Evolutionary conservation across 2,329 filamentous ascomycete species (phyloP).

Genomic region (Cladosporium colombiae): DNA sequence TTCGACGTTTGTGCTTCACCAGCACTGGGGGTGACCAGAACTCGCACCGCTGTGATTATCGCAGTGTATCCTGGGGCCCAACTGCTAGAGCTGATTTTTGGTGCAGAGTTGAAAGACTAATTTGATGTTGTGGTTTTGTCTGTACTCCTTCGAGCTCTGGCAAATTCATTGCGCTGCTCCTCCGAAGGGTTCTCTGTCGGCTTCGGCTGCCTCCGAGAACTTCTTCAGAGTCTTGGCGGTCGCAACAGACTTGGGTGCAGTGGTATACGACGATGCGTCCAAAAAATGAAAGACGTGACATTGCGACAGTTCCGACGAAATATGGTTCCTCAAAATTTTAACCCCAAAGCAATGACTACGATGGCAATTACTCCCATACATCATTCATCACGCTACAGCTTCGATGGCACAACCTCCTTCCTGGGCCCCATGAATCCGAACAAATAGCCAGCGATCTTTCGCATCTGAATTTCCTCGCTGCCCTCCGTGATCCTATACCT

Average conservation of each 20-base stretch:
- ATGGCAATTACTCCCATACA: background rate
- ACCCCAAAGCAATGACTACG: background rate
- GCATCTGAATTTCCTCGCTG: conserved; percentile 66
- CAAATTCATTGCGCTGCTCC: conserved; percentile 7
- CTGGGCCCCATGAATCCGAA: conserved; percentile 56
- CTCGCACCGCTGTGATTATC: background rate
- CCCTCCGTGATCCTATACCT: conserved; percentile 65
- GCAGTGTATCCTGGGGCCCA: background rate
- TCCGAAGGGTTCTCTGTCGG: background rate
- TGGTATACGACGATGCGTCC: background rate
- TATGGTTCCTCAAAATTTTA: too few species aligned
- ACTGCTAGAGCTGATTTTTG: background rate
- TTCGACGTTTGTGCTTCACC: background rate
- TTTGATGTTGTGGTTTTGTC: background rate
- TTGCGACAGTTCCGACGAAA: background rate
- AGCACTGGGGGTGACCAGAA: background rate
- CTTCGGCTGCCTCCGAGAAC: conserved; percentile 4
- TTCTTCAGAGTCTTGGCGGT: background rate
- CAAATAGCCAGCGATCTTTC: conserved; percentile 62
- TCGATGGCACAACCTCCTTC: conserved; percentile 31
- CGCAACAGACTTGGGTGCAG: background rate
- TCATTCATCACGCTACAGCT: background rate
- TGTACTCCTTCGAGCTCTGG: background rate
- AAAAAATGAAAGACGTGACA: background rate
- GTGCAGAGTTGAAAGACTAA: background rate